These are phyloP conservation scores for Sporothrix globosa DNA, from an alignment of 2,329 filamentous ascomycete genomes.

Conservation along the genomic window DNA sequence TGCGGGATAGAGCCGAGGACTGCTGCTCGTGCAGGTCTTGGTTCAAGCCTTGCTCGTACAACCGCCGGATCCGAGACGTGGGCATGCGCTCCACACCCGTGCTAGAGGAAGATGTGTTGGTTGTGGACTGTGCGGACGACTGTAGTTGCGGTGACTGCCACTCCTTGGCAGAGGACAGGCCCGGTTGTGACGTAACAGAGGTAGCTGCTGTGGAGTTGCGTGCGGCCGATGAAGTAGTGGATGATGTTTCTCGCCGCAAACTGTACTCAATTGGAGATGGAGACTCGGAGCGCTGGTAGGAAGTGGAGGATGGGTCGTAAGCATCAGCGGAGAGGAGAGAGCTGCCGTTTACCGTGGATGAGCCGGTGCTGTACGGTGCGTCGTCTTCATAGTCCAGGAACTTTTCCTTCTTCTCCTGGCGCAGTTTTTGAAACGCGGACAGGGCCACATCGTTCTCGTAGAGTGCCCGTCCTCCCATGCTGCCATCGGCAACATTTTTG, in stretches of 20 bases:
- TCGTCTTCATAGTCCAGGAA: constrained; percentile 28
- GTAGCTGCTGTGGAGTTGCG: constrained; percentile 86
- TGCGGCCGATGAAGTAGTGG: constrained; percentile 74
- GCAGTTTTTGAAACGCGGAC: constrained; percentile 81
- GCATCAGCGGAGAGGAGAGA: constrained; percentile 42
- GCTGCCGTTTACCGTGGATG: constrained; percentile 31
- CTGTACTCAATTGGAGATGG: constrained; percentile 66
- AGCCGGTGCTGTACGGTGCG: constrained; percentile 39
- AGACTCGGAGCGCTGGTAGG: constrained; percentile 53
- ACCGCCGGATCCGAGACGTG: constrained; percentile 69
- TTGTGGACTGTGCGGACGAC: background rate
- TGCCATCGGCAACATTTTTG: constrained; percentile 50
- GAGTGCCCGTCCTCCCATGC: constrained; percentile 67
- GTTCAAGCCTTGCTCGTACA: constrained; percentile 82
- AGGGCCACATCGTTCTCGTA: constrained; percentile 86
- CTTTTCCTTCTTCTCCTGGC: constrained; percentile 61
- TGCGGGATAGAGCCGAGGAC: constrained; percentile 71
- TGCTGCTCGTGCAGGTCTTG: constrained; percentile 82
- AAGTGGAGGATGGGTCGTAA: constrained; percentile 41
- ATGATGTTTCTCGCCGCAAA: constrained; percentile 81
- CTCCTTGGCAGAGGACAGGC: constrained; percentile 55
- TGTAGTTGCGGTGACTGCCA: constrained; percentile 45
- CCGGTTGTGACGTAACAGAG: constrained; percentile 76
- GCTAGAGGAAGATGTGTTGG: constrained; percentile 40
- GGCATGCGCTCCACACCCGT: constrained; percentile 63